Evolutionary conservation across 371 early-diverging fungal species (phyloP), one percentile per base, ranked within the genome.

Genomic region (Apophysomyces ossiformis): DNA sequence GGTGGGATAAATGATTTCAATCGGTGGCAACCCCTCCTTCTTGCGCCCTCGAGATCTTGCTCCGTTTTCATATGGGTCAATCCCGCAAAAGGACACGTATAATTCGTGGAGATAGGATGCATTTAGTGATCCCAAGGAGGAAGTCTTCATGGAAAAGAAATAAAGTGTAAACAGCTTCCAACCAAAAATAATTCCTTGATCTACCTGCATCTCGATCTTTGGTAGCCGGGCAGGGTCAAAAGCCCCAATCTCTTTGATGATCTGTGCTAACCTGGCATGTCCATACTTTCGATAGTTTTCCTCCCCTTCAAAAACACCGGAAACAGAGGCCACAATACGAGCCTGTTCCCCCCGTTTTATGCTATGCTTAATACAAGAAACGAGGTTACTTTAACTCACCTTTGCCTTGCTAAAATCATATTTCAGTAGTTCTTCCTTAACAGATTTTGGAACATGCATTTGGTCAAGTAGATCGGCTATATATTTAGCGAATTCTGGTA

Each of bases 151-250:
- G 15, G 1, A 11, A 60, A 46, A 41, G 63, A 50, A 37, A 47
- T 41, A 21, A 37, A 45, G 39, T n/a, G 39, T 15, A 21, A 45
- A 46, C 18, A n/a, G 60, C 37, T 58, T 37, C 7, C 21, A 47
- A 36, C 36, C 18, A 47, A 21, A 8, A 59, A n/a, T 18, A 43
- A 26, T 18, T 56, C 39, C 37, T 39, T 5, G 15, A 16, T 58
- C 46, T 71, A 79, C 82, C 78, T 82, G 83, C 76, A 82, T 78
- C 58, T 82, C 83, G 3, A 82, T 68, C 47, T 62, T 70, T 11
- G 80, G 78, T 9, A 57, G 37, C 0, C 56, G 36, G 18, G 35
- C 16, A 5, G 63, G 54, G 45, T 73, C 68, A 12, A 61, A 41
- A 2, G 70, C 64, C 12, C 73, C 77, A 5, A 81, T 70, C 13